Base-by-base conservation (phyloP, 495 filamentous ascomycete genomes). In the Amniculicola lignicola region DNA sequence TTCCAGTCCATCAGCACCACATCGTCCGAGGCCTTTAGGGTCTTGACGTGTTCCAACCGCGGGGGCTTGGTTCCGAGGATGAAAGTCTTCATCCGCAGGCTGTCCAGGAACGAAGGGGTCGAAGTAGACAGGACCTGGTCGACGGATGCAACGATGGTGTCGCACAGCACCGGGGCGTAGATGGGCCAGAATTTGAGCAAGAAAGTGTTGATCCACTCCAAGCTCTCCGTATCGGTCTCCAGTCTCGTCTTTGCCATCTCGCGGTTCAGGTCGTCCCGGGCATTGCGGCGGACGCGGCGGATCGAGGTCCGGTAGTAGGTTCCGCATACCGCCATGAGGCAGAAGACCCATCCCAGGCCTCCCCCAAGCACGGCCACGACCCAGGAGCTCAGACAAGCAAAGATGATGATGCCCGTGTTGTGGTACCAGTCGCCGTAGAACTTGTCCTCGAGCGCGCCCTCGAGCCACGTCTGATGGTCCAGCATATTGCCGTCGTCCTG, bases 131-230 rank as follows among this genome's bases (percentile, higher is more conserved):
- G 76, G 38, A 99, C 90, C 72, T 96, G 90, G 64, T 99, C 93
- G 44, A 96, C 93, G 0, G 89, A 88, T 67, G 79, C 85, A 74
- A 96, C 90, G 61, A 99, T 83, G 11, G 89, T 93, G 48, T 92
- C 82, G 40, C 90, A 90, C 10, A 99, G 81, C 19, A 96, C 89
- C 1, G 93, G 93, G 38, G 89, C 87, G 68, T 93, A 97, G 63
- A 99, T 99, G 18, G 93, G 93, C 93, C 93, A 99, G 74, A 99
- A 97, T 69, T 97, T 99, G 69, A 93, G 84, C 59, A 97, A 60
- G 74, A 97, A 97, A 69, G 90, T 94, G 77, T 99, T 99, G 63
- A 99, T 96, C 93, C 93, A 99, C 69, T 99, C 93, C 31, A 99
- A 72, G 62, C 85, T 92, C 72, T 99, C 93, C 22, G 82, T 85